Percentiles rank a stretch among this genome's conserved stretches.
phyloP scores from a whole-genome alignment of 352 stramenopile genomes.

The Plasmopara viticola region DNA sequence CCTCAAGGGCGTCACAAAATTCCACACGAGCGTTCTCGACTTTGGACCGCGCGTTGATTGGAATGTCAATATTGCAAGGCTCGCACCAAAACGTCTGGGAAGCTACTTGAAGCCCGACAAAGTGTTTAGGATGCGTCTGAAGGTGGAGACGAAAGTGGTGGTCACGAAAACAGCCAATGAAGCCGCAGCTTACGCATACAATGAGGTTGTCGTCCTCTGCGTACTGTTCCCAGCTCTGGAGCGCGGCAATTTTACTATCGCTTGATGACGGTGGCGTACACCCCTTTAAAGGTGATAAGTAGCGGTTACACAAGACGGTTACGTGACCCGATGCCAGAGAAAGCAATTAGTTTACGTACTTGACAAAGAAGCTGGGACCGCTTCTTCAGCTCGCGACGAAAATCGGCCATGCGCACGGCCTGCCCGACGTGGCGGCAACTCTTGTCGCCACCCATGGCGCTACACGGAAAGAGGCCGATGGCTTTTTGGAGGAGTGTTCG shows the following conservation, averaged over 20 bases:
- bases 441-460: slow-evolving; percentile 36
- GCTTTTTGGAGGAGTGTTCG: background rate
- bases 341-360: slow-evolving; percentile 10
- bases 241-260: background rate
- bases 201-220: slow-evolving; percentile 33
- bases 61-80: slow-evolving; percentile 46
- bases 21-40: slow-evolving; percentile 33
- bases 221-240: slow-evolving; percentile 32
- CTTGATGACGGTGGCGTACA: slow-evolving; percentile 5
- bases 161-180: slow-evolving; percentile 45
- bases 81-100: slow-evolving; percentile 51
- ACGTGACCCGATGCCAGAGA: slow-evolving; percentile 2
- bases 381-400: slow-evolving; percentile 48
- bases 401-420: slow-evolving; percentile 39
- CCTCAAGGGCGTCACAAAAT: slow-evolving; percentile 34
- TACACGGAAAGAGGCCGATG: background rate
- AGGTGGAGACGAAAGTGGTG: slow-evolving; percentile 52
- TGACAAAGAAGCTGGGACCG: slow-evolving; percentile 37
- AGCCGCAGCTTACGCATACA: slow-evolving; percentile 55
- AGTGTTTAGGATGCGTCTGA: slow-evolving; percentile 52
- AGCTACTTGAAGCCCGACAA: slow-evolving; percentile 42
- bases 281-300: slow-evolving; percentile 3
- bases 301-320: slow-evolving; percentile 1
- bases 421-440: slow-evolving; percentile 54
- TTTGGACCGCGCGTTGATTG: slow-evolving; percentile 25